phyloP scores from a whole-genome alignment of 1,284 basidiomycete genomes.

The Jaminaea rosea region DNA sequence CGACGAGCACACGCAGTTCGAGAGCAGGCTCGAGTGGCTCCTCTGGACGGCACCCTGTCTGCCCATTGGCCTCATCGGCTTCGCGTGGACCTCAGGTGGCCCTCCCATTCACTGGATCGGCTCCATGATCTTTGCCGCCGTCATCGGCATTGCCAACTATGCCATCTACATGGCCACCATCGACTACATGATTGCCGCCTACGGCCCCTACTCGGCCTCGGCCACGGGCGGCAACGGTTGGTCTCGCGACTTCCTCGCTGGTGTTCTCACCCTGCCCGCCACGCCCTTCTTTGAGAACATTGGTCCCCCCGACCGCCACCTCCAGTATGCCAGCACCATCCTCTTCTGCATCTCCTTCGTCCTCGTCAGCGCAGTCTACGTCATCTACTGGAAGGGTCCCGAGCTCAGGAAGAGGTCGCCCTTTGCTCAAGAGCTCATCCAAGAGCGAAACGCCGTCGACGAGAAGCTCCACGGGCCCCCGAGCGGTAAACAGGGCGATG shows the following conservation, averaged over 20 bases:
- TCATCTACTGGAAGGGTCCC: slow-evolving; percentile 49
- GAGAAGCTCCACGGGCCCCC: no score
- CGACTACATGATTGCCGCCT: slow-evolving; percentile 49
- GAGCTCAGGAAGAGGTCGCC: slow-evolving; percentile 45
- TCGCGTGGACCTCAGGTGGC: slow-evolving; percentile 49
- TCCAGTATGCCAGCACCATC: slow-evolving; percentile 48
- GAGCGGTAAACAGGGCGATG: no score
- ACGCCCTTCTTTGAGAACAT: slow-evolving; percentile 46
- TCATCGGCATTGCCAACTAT: slow-evolving; percentile 49
- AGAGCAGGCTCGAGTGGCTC: slow-evolving; percentile 46
- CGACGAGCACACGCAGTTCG: slow-evolving; percentile 34
- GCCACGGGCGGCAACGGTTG: slow-evolving; percentile 45
- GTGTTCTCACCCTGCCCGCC: slow-evolving; percentile 48
- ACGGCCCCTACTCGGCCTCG: slow-evolving; percentile 48
- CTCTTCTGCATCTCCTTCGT: slow-evolving; percentile 47
- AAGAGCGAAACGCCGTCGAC: slow-evolving; percentile 49
- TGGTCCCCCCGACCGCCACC: slow-evolving; percentile 8
- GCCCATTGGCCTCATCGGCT: slow-evolving; percentile 48
- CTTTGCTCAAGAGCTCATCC: slow-evolving; percentile 47
- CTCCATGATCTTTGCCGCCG: slow-evolving; percentile 47
- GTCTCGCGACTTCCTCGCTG: slow-evolving; percentile 46
- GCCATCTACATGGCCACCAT: slow-evolving; percentile 42
- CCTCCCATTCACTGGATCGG: slow-evolving; percentile 49
- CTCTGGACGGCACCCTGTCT: slow-evolving; percentile 47
- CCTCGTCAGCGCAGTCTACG: slow-evolving; percentile 48